phyloP scores from a whole-genome alignment of 2,329 filamentous ascomycete species.

The Purpureocillium takamizusanense region DNA sequence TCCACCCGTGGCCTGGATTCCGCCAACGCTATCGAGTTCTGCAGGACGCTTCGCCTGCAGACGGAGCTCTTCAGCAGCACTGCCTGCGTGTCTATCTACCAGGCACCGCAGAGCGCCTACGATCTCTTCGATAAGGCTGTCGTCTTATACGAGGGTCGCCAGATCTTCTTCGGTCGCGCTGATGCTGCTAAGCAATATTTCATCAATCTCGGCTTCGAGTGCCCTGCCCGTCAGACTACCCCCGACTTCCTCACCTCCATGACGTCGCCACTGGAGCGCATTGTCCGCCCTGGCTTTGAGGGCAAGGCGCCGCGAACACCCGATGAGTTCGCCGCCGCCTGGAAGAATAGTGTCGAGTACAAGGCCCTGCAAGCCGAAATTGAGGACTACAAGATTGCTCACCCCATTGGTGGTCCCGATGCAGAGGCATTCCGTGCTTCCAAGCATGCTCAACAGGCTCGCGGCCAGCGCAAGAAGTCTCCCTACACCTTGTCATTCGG shows the following conservation, averaged over 20 bases:
- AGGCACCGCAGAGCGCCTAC: constrained; percentile 56
- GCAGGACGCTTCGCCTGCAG: constrained; percentile 58
- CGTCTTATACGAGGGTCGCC: constrained; percentile 51
- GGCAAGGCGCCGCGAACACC: constrained; percentile 48
- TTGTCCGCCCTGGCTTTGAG: constrained; percentile 47
- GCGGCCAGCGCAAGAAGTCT: constrained; percentile 54
- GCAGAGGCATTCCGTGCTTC: constrained; percentile 47
- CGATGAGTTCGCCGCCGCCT: constrained; percentile 50
- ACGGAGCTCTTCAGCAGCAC: constrained; percentile 59
- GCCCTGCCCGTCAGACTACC: constrained; percentile 57
- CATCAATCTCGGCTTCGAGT: constrained; percentile 56
- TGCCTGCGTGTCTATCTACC: constrained; percentile 65
- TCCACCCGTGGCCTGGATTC: constrained; percentile 65
- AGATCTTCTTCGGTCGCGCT: constrained; percentile 55
- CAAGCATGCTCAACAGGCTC: constrained; percentile 46
- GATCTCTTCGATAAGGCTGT: constrained; percentile 53
- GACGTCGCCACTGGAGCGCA: constrained; percentile 48
- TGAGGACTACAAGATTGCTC: constrained; percentile 42
- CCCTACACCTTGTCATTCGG: constrained; percentile 73
- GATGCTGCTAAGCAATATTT: constrained; percentile 57
- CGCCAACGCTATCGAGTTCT: constrained; percentile 69
- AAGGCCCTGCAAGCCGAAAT: constrained; percentile 43
- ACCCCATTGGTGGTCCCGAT: constrained; percentile 47
- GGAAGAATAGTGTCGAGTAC: constrained; percentile 47
- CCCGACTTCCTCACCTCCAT: constrained; percentile 67